phyloP scores from a whole-genome alignment of 108 stramenopile species.

The Stephanodiscus minutulus region DNA sequence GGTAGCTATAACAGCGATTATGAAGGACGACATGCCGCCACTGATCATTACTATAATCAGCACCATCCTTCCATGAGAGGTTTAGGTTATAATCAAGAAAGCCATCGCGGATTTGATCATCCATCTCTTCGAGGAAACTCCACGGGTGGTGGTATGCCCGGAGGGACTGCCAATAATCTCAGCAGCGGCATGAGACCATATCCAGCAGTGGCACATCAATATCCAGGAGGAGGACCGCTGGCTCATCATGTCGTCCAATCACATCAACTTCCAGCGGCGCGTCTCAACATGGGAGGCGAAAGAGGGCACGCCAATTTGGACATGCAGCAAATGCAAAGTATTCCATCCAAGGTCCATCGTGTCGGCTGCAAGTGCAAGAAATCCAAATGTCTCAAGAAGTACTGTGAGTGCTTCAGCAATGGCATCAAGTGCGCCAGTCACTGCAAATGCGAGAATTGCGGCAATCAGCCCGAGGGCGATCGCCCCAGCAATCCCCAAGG shows the following conservation, averaged over 20 bases:
- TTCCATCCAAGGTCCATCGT: slow-evolving; percentile 44
- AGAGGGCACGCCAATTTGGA: slow-evolving; percentile 1
- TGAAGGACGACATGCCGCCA: not conserved
- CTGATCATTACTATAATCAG: slow-evolving; percentile 2
- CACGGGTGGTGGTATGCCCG: not conserved
- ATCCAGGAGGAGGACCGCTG: not conserved
- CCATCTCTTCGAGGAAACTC: not conserved
- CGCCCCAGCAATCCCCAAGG: not conserved
- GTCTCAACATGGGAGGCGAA: not conserved
- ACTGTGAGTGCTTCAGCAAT: slow-evolving; percentile 92
- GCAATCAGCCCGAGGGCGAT: slow-evolving; percentile 41
- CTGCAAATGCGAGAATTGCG: slow-evolving; percentile 71
- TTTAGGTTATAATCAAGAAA: not conserved
- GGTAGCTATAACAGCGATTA: not conserved
- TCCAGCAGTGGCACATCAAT: not conserved
- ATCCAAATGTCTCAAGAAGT: slow-evolving; percentile 93
- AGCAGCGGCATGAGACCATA: not conserved
- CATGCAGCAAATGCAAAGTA: slow-evolving; percentile 4
- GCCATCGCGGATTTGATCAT: not conserved
- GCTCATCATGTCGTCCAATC: not conserved
- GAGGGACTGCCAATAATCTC: not conserved
- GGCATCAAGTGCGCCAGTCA: slow-evolving; percentile 79
- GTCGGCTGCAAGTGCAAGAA: slow-evolving; percentile 94
- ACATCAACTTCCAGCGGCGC: not conserved
- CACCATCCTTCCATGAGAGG: slow-evolving; percentile 7